A percentile compares a stretch with the other conserved stretches of the same genome.
Evolutionary conservation across 106 monocot genomes (phyloP).

Genomic region (Gastrodia elata): DNA sequence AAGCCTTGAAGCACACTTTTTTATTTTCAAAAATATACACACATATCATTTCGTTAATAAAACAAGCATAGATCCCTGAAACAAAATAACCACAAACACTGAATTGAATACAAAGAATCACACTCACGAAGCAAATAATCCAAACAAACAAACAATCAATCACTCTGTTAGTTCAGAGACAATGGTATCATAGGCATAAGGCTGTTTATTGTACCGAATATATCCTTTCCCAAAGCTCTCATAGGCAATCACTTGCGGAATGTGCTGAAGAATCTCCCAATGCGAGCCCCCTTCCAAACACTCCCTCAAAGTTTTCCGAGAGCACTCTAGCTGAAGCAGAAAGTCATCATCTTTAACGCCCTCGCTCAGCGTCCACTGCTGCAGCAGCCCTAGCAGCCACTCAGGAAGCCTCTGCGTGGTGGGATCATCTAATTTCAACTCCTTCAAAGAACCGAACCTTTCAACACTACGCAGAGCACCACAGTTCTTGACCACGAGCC

Average conservation of each 20-base stretch:
- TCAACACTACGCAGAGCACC: background rate
- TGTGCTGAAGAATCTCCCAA: slow-evolving; percentile 24
- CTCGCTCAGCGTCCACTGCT: background rate
- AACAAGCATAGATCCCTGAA: too few relatives aligned
- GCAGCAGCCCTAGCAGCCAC: slow-evolving; percentile 11
- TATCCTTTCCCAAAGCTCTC: background rate
- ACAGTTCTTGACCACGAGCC: background rate
- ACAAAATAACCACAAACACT: too few relatives aligned
- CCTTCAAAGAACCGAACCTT: background rate
- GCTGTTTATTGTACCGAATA: slow-evolving; percentile 20
- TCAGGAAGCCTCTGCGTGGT: slow-evolving; percentile 11
- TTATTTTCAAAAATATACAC: too few relatives aligned
- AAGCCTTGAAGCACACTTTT: too few relatives aligned
- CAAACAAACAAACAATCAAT: too few relatives aligned
- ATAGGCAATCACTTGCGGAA: slow-evolving; percentile 13
- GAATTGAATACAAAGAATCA: too few relatives aligned
- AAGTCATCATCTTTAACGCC: background rate
- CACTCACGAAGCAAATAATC: too few relatives aligned
- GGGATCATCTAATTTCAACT: background rate
- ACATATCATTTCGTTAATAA: too few relatives aligned
- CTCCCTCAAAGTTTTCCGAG: slow-evolving; percentile 3
- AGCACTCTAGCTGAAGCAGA: slow-evolving; percentile 9
- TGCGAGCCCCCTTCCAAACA: slow-evolving; percentile 20
- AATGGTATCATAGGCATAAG: slow-evolving; percentile 22
- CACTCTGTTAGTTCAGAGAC: too few relatives aligned